Conservation (phyloP, 331 rosid species). For the Arachis monticola region DNA sequence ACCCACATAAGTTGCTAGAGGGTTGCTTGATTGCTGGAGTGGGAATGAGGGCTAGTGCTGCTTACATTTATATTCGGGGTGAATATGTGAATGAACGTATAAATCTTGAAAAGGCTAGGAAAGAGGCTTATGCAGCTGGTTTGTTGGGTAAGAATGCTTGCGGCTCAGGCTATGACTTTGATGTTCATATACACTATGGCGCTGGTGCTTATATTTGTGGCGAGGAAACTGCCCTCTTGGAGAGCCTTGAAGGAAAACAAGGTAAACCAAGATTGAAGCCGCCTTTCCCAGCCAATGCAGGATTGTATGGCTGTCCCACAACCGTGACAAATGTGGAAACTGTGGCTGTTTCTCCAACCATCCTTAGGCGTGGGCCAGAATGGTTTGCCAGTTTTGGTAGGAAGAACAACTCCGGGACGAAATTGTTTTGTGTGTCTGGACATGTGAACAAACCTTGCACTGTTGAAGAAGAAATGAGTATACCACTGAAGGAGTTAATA, state of each 20-base stretch:
- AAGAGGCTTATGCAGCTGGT: conserved; percentile 95
- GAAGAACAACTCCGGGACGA: conserved; percentile 97
- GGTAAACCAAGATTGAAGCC: conserved; percentile 99
- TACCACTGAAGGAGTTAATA: conserved; percentile 88
- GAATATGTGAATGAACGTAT: conserved; percentile 91
- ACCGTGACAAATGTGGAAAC: conserved; percentile 99
- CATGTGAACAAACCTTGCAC: conserved; percentile 99
- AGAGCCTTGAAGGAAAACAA: conserved; percentile 99
- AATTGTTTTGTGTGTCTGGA: conserved; percentile 89
- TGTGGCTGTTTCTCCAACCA: conserved; percentile 98
- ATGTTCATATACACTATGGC: conserved; percentile 95
- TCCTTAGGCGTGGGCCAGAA: conserved; percentile 96
- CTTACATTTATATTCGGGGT: conserved; percentile 93
- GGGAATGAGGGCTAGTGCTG: conserved; percentile 99
- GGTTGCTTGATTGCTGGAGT: conserved; percentile 99
- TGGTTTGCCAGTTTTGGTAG: conserved; percentile 99
- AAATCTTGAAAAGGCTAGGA: conserved; percentile 88
- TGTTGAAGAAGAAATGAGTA: conserved; percentile 99
- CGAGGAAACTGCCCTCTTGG: conserved; percentile 97
- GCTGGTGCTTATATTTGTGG: conserved; percentile 99
- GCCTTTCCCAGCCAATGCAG: conserved; percentile 99
- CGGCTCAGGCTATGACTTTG: conserved; percentile 97
- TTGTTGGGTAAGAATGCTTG: conserved; percentile 63
- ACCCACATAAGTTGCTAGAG: conserved; percentile 92
- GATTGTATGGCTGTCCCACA: conserved; percentile 97